These are phyloP conservation scores for Gossypium davidsonii DNA, from an alignment of 441 rosid genomes.

Conservation along the genomic window DNA sequence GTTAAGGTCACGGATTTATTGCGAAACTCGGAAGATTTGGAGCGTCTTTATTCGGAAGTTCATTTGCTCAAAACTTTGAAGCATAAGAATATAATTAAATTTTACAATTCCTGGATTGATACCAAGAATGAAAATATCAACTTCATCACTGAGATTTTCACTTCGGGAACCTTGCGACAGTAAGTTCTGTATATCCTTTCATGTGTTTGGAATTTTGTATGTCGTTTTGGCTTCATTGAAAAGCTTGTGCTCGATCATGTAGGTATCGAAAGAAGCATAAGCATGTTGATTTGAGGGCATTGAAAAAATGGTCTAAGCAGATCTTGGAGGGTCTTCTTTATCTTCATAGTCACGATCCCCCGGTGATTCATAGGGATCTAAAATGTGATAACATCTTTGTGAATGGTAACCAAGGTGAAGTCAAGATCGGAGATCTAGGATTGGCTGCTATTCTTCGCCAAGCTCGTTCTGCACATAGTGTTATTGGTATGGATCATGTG, in stretches of 20 bases:
- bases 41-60: conserved; percentile 65
- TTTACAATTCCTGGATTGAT: conserved; percentile 60
- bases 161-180: conserved; percentile 63
- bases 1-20: conserved; percentile 43
- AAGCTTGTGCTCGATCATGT: neutral
- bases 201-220: neutral
- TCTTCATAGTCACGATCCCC: conserved; percentile 62
- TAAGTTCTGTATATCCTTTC: conserved; percentile 18
- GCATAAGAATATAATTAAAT: conserved; percentile 63
- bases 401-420: conserved; percentile 69
- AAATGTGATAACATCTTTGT: conserved; percentile 69
- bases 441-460: conserved; percentile 48
- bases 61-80: conserved; percentile 61
- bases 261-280: conserved; percentile 67
- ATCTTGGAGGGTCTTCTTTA: conserved; percentile 58
- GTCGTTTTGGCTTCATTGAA: conserved; percentile 4
- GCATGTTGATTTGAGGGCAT: conserved; percentile 55
- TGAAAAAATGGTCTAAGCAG: conserved; percentile 66
- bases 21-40: conserved; percentile 47
- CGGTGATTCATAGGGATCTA: conserved; percentile 61
- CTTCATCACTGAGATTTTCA: conserved; percentile 63
- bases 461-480: conserved; percentile 60
- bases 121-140: conserved; percentile 45
- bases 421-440: conserved; percentile 65
- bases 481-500: conserved; percentile 38